These are phyloP conservation scores for Artemisia annua DNA, from an alignment of 129 eudicot species.

Conservation along the genomic window DNA sequence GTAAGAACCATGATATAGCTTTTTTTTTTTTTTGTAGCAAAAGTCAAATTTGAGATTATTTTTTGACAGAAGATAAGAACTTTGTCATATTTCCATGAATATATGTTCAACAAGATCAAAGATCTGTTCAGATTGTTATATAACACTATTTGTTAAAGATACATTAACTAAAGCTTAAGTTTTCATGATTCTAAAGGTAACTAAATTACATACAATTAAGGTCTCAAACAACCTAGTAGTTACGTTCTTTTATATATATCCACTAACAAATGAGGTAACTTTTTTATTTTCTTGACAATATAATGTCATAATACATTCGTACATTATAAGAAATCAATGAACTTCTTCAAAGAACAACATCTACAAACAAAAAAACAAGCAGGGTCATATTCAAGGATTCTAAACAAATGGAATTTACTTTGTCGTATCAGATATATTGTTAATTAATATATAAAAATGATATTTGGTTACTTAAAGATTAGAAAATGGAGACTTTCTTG, in stretches of 20 bases:
- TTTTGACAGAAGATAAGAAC: background rate
- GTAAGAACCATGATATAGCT: background rate
- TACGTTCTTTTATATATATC: too few relatives aligned
- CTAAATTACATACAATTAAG: too few relatives aligned
- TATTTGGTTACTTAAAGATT: slow-evolving; percentile 16
- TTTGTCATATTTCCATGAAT: background rate
- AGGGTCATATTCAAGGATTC: slow-evolving; percentile 24
- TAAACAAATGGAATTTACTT: slow-evolving; percentile 30
- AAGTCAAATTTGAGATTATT: background rate
- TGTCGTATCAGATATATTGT: slow-evolving; percentile 15
- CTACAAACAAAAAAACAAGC: slow-evolving; percentile 3
- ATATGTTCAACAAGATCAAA: too few relatives aligned
- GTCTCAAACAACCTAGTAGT: too few relatives aligned
- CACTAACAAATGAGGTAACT: too few relatives aligned
- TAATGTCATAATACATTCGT: too few relatives aligned
- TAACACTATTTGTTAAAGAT: too few relatives aligned
- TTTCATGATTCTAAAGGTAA: too few relatives aligned
- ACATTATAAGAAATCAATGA: too few relatives aligned
- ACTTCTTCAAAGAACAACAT: background rate
- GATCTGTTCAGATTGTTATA: too few relatives aligned
- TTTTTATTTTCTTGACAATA: too few relatives aligned
- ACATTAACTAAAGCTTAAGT: too few relatives aligned
- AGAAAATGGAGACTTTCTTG: slow-evolving; percentile 49
- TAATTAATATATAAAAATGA: slow-evolving; percentile 19
- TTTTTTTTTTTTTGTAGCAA: background rate